phyloP scores from a whole-genome alignment of 169 alveolate species.

The Theileria sp. region DNA sequence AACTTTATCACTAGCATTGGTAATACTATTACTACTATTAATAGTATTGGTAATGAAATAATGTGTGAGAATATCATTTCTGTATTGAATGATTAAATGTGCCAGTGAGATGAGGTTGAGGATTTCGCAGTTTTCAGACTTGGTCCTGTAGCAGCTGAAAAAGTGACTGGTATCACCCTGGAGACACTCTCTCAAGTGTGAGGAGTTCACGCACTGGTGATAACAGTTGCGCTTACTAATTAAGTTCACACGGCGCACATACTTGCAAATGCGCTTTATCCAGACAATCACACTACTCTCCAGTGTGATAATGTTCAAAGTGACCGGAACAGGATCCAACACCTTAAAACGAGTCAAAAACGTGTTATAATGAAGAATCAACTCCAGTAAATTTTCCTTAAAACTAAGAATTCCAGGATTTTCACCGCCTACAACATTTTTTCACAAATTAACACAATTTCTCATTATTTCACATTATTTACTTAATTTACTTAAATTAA shows the following conservation, averaged over 20 bases:
- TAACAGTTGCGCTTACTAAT: conserved; percentile 21
- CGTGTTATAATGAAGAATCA: background rate
- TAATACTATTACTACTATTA: too few relatives aligned
- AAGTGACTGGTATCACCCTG: background rate
- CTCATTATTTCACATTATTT: too few relatives aligned
- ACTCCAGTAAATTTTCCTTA: background rate
- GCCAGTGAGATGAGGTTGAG: background rate
- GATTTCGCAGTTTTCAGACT: conserved; percentile 8
- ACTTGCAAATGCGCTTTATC: background rate
- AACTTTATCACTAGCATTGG: too few relatives aligned
- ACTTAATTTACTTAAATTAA: too few relatives aligned
- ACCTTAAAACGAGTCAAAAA: background rate
- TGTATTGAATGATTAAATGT: background rate
- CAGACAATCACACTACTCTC: background rate
- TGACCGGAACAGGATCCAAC: background rate
- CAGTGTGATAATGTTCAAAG: background rate
- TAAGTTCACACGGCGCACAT: background rate
- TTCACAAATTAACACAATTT: too few relatives aligned
- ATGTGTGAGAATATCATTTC: background rate
- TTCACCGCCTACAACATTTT: background rate
- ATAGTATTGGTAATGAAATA: background rate
- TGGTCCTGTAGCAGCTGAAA: background rate
- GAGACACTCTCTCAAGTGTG: background rate
- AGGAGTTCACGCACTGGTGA: background rate
- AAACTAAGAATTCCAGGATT: background rate